phyloP scores from a whole-genome alignment of 2,329 filamentous ascomycete genomes.

The Paradendryphiella salina region DNA sequence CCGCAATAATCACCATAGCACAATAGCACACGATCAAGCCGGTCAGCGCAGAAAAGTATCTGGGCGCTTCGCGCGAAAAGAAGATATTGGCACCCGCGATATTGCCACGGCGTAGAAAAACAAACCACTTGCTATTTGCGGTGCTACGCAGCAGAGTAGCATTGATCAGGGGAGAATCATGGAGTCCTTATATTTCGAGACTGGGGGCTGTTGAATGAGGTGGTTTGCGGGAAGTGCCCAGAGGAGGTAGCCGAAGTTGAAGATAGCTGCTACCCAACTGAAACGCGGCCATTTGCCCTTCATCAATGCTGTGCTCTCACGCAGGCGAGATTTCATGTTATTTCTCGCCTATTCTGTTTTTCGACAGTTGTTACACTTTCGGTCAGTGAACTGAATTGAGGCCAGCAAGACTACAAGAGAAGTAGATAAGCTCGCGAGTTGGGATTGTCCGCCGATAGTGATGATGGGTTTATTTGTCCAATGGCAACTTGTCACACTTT shows the following conservation, averaged over 20 bases:
- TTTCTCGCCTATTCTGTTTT: conserved; percentile 29
- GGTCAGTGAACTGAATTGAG: not conserved
- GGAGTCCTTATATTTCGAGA: conserved; percentile 43
- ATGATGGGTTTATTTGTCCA: not conserved
- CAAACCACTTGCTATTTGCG: conserved; percentile 56
- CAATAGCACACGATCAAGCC: conserved; percentile 52
- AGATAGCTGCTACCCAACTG: conserved; percentile 49
- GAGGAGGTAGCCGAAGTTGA: conserved; percentile 52
- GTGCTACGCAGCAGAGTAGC: conserved; percentile 53
- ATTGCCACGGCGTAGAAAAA: conserved; percentile 55
- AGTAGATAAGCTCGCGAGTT: not conserved
- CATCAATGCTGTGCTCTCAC: conserved; percentile 32
- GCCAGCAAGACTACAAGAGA: not conserved
- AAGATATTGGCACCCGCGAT: conserved; percentile 55
- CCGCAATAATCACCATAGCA: conserved; percentile 45
- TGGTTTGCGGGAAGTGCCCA: conserved; percentile 49
- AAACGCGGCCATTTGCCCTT: conserved; percentile 42
- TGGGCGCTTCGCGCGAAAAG: conserved; percentile 50
- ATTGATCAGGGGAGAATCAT: conserved; percentile 53
- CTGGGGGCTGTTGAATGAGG: conserved; percentile 44
- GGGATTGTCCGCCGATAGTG: not conserved
- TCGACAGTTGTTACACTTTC: not conserved
- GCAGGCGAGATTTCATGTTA: conserved; percentile 26
- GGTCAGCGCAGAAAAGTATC: conserved; percentile 52
- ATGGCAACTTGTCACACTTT: not conserved